A percentile compares a stretch with the other conserved stretches of the same genome.
These are phyloP conservation scores for Nitzschia sp. DNA, from an alignment of 108 stramenopile species.

Conservation along the genomic window DNA sequence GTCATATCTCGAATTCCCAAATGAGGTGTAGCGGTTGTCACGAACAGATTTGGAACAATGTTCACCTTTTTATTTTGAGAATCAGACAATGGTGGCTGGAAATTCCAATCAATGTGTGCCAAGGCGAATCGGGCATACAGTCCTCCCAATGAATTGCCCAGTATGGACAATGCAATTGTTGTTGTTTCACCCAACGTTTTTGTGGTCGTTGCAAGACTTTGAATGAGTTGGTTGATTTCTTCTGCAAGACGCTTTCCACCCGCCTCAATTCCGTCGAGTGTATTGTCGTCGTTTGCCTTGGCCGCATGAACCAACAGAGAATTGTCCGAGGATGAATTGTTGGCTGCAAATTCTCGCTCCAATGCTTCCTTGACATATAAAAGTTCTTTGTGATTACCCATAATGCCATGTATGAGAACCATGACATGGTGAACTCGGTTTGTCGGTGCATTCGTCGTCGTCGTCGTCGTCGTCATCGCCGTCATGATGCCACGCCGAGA, in stretches of 20 bases:
- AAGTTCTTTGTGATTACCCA: constrained; percentile 81
- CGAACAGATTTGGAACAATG: constrained; percentile 57
- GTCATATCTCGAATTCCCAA: constrained; percentile 43
- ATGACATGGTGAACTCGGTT: constrained; percentile 77
- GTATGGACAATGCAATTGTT: constrained; percentile 42
- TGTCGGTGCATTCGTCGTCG: not conserved
- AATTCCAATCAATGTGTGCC: constrained; percentile 40
- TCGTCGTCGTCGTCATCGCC: not conserved
- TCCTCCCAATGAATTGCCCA: constrained; percentile 85
- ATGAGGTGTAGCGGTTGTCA: constrained; percentile 81
- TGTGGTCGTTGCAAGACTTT: not conserved
- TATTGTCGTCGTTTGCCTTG: constrained; percentile 59
- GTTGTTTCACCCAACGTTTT: not conserved
- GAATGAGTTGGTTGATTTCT: constrained; percentile 66
- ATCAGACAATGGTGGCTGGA: not conserved
- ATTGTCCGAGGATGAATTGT: not conserved
- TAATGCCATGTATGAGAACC: constrained; percentile 83
- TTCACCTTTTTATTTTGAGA: not conserved
- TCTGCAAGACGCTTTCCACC: constrained; percentile 64
- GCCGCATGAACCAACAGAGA: constrained; percentile 64
- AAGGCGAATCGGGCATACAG: constrained; percentile 74
- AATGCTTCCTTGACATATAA: constrained; percentile 57
- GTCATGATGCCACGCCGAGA: no score
- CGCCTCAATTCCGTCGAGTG: constrained; percentile 65
- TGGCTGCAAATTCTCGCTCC: constrained; percentile 5